These are phyloP conservation scores for Trifolium fragiferum DNA, from an alignment of 306 rosid species.

Conservation along the genomic window DNA sequence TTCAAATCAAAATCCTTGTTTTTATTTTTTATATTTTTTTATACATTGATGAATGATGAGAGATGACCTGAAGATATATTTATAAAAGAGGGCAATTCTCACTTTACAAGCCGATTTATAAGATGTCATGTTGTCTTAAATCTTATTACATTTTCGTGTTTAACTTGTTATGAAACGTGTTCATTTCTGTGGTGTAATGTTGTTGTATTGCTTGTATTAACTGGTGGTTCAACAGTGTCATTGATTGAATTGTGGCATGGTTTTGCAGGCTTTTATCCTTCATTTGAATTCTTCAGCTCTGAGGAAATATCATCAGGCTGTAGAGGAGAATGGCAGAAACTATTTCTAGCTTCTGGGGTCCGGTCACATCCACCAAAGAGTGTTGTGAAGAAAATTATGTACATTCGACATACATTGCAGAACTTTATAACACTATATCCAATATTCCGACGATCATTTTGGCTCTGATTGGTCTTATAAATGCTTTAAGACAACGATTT, in stretches of 20 bases:
- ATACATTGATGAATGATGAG: too few relatives aligned
- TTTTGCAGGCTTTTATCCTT: slow-evolving; percentile 37
- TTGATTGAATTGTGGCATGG: slow-evolving; percentile 32
- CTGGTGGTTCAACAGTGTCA: too few relatives aligned
- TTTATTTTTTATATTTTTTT: too few relatives aligned
- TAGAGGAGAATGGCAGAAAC: slow-evolving; percentile 68
- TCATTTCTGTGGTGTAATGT: background rate
- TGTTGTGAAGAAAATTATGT: slow-evolving; percentile 83
- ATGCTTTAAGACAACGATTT: slow-evolving; percentile 81
- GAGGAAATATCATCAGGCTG: slow-evolving; percentile 19
- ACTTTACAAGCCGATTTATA: too few relatives aligned
- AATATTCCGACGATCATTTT: slow-evolving; percentile 75
- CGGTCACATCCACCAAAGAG: slow-evolving; percentile 84
- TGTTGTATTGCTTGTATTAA: background rate
- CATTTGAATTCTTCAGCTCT: slow-evolving; percentile 39
- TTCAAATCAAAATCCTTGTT: background rate
- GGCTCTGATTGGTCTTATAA: slow-evolving; percentile 88
- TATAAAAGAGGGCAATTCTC: too few relatives aligned
- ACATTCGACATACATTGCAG: slow-evolving; percentile 75
- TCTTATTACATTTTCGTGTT: too few relatives aligned
- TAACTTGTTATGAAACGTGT: background rate
- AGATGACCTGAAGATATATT: too few relatives aligned
- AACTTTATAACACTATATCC: slow-evolving; percentile 81
- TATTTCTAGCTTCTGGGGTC: slow-evolving; percentile 87
- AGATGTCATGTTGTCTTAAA: too few relatives aligned